Base-by-base conservation (phyloP, 2,329 filamentous ascomycete genomes). In the Colletotrichum graminicola region DNA sequence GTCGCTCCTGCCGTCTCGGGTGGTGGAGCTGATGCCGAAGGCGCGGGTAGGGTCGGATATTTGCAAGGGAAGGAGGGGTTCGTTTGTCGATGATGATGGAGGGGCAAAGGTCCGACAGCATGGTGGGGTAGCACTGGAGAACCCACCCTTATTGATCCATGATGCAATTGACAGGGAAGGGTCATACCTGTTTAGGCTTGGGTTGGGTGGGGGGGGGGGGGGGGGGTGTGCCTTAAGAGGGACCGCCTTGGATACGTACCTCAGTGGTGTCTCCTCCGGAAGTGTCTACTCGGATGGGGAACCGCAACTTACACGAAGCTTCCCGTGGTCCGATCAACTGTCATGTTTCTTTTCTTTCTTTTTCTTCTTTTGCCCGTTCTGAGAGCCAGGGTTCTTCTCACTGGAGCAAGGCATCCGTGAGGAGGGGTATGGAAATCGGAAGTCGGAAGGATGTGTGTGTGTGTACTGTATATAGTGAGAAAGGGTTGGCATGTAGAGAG, bases 351-450 rank as follows among this genome's bases (percentile, higher is more conserved):
- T 3, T 39, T 5, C 36, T 39, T 39, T 39, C 2, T 12, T 39
- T 39, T 2, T 12, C 12, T 52, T 41, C 12, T 12, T 29, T 26
- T 55, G 2, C 52, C 34, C 55, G 59, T 68, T 71, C 64, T 52
- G 68, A 10, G n/a, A 21, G 36, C 36, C 41, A 51, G 64, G 57
- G 26, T 55, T 47, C 52, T 55, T 47, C 52, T 5, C 34, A 43
- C 45, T 43, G 34, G 64, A 57, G 49, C n/a, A 32, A 51, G 39
- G 14, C 4, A 12, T 71, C 57, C 45, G 41, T 21, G 18, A 18
- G 18, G 45, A 65, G 64, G 52, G 52, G n/a, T 23, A 60, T 63
- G 68, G 68, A 71, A 63, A 36, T 71, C 68, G 68, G 68, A 71
- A 71, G 64, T 68, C 68, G 68, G 68, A 67, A 71, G 41, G 52